phyloP scores from a whole-genome alignment of 2,329 filamentous ascomycete genomes.

The Phaeosphaeria sp. region DNA sequence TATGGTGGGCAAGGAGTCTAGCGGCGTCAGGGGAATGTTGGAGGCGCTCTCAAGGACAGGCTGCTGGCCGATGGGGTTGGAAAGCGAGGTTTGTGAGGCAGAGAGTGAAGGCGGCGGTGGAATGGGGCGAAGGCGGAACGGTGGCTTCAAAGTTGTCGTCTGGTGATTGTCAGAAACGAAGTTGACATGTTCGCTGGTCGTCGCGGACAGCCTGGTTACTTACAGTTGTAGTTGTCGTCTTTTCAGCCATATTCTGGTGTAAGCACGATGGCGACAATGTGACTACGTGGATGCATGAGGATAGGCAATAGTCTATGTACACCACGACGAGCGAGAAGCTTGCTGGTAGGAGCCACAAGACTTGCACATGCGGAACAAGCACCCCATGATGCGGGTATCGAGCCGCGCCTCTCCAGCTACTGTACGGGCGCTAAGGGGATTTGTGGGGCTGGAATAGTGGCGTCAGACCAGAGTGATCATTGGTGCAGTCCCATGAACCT shows the following conservation, averaged over 20 bases:
- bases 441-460: neutral
- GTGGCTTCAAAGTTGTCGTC: constrained; percentile 19
- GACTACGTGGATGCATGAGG: constrained; percentile 2
- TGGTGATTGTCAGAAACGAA: constrained; percentile 6
- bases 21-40: constrained; percentile 24
- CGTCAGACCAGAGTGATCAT: neutral
- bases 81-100: constrained; percentile 15
- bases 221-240: constrained; percentile 9
- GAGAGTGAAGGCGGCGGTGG: constrained; percentile 19
- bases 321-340: neutral
- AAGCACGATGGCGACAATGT: constrained; percentile 4
- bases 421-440: neutral
- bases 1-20: constrained; percentile 46
- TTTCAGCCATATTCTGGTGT: constrained; percentile 22
- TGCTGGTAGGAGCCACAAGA: neutral
- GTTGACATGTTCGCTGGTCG: neutral
- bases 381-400: constrained; percentile 1
- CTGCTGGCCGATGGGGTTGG: constrained; percentile 16
- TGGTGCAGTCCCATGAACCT: neutral
- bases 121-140: constrained; percentile 31
- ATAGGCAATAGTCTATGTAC: neutral
- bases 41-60: constrained; percentile 27
- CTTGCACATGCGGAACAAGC: constrained; percentile 1
- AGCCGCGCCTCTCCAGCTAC: neutral
- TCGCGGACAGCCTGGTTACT: neutral